These are phyloP conservation scores for Trichoderma sp. DNA, from an alignment of 2,329 filamentous ascomycete species.

Conservation along the genomic window DNA sequence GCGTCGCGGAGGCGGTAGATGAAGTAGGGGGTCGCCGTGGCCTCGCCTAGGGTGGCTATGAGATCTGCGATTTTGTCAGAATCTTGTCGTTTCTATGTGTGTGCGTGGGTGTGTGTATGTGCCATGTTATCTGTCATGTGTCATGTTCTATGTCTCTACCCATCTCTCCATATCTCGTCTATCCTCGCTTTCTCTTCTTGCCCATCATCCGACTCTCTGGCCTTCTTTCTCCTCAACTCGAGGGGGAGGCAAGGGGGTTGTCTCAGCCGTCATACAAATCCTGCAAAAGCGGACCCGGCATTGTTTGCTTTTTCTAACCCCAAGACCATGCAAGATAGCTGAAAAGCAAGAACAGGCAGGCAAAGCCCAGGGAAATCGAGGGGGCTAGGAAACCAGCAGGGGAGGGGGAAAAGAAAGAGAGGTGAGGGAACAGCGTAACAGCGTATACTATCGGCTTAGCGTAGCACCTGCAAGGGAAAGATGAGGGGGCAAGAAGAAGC, in stretches of 20 bases:
- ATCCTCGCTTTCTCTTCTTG: neutral
- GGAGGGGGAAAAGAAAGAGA: neutral
- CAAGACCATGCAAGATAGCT: neutral
- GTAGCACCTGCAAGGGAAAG: neutral
- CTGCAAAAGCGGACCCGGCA: neutral
- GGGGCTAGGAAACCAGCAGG: neutral
- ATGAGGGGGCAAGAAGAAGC: neutral
- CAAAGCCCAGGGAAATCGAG: neutral
- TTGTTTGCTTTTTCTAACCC: neutral
- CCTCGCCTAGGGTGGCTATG: conserved; percentile 91
- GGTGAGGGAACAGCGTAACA: neutral
- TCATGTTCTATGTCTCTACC: neutral
- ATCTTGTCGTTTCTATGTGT: neutral
- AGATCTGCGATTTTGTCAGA: conserved; percentile 61
- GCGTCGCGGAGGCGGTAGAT: conserved; percentile 86
- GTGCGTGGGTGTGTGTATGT: neutral
- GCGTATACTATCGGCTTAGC: neutral
- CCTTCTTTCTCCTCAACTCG: neutral
- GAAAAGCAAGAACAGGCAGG: neutral
- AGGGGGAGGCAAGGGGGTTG: neutral
- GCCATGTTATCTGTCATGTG: neutral
- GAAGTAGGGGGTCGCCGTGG: conserved; percentile 93
- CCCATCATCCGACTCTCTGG: neutral
- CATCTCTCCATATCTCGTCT: neutral
- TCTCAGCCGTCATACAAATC: neutral